Evolutionary conservation across 352 stramenopile species (phyloP), one percentile per base, ranked within the genome.

Genomic region (Globisporangium cederbergense): DNA sequence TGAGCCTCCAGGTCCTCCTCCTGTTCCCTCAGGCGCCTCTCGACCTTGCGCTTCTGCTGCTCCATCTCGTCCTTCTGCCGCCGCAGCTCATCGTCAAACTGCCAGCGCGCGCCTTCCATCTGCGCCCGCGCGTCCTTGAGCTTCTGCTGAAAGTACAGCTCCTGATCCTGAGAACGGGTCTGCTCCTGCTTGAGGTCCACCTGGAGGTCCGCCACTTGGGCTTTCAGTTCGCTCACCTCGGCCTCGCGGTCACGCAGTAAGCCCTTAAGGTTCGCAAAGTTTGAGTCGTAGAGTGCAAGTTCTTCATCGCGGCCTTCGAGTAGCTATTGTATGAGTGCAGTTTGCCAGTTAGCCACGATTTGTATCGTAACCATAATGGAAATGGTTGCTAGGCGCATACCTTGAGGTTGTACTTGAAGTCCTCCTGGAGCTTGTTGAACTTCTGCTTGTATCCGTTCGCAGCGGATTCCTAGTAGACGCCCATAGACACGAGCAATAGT

Each of bases 361-460:
- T 14, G 36, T 13, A 42, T 16, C 2, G 10, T 13, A 42, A 10
- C 8, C 10, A 42, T 13, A 13, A 36, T 7, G 22, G 38, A 8
- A 1, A 28, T 9, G 28, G 11, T 10, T 42, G 36, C 7, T 42
- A 11, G n/a, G 55, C 10, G 3, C 51, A 50, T 57, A 70, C 70
- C 76, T 95, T 95, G 49, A 97, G 74, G 65, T 97, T 97, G 77
- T 97, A 97, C 68, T 95, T 91, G 80, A 97, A 97, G 70, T 97
- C 91, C 58, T 97, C 89, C 64, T 96, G 89, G 30, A 97, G 71
- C 65, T 97, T 96, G 63, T 58, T 73, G 18, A 97, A 85, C 70
- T 89, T 85, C 59, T 88, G 74, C 69, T 89, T 93, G 67, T 86
- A 84, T 10, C 70, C 65, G 7, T 67, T 71, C 25, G 66, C 71